These are phyloP conservation scores for Knoxia roxburghii DNA, from an alignment of 257 asterid genomes.

Conservation along the genomic window DNA sequence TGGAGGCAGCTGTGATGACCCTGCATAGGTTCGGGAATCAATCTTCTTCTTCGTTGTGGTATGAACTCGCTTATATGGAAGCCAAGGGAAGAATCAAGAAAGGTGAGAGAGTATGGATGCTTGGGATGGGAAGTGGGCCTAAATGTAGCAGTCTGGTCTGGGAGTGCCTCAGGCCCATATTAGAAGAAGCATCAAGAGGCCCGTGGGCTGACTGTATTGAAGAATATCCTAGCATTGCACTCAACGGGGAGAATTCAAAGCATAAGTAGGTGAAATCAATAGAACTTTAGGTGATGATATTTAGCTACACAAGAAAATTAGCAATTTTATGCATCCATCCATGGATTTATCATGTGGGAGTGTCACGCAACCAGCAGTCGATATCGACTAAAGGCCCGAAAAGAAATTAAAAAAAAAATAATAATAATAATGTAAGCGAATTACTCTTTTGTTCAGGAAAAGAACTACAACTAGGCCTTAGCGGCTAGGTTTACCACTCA, in stretches of 20 bases:
- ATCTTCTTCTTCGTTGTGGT: conserved; percentile 69
- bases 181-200: conserved; percentile 39
- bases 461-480: too few relatives aligned
- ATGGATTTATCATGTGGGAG: too few relatives aligned
- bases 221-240: conserved; percentile 27
- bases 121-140: conserved; percentile 86
- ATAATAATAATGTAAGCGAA: too few relatives aligned
- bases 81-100: conserved; percentile 55
- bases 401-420: too few relatives aligned
- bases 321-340: too few relatives aligned
- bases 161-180: conserved; percentile 54
- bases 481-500: too few relatives aligned
- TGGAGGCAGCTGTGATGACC: conserved; percentile 48
- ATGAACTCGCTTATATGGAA: conserved; percentile 60
- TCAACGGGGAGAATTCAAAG: neutral
- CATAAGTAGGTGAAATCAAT: neutral
- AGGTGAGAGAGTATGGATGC: conserved; percentile 66
- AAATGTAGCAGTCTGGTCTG: conserved; percentile 57
- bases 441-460: too few relatives aligned
- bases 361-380: too few relatives aligned
- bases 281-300: too few relatives aligned
- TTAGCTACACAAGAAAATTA: too few relatives aligned
- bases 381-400: too few relatives aligned
- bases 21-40: conserved; percentile 59
- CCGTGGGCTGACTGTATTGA: conserved; percentile 61